Conservation (phyloP, 345 rosid genomes). For the Populus simonii region DNA sequence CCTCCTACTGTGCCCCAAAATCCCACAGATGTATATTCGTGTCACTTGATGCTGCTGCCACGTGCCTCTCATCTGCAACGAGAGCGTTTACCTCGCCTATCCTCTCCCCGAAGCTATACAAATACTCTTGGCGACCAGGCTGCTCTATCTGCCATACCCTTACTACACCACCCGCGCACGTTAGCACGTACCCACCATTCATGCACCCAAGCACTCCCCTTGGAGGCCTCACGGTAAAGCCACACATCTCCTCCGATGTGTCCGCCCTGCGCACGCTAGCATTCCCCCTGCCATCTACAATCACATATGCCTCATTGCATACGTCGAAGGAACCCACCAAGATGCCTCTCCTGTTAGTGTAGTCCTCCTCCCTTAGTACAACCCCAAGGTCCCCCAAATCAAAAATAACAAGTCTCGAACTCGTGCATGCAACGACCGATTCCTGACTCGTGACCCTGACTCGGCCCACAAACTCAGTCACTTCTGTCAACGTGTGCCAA, state of each 20-base stretch:
- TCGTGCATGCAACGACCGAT: slow-evolving; percentile 71
- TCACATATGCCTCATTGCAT: slow-evolving; percentile 42
- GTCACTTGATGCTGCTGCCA: slow-evolving; percentile 57
- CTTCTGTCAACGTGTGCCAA: slow-evolving; percentile 68
- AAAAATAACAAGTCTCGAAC: slow-evolving; percentile 41
- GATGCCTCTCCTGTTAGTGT: slow-evolving; percentile 30
- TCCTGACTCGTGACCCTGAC: slow-evolving; percentile 51
- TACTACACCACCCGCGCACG: slow-evolving; percentile 62
- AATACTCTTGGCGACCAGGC: slow-evolving; percentile 19
- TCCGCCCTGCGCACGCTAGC: slow-evolving; percentile 58
- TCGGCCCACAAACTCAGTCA: slow-evolving; percentile 63
- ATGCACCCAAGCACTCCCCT: slow-evolving; percentile 57
- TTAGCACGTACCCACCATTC: slow-evolving; percentile 58
- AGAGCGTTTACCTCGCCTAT: slow-evolving; percentile 54
- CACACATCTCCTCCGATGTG: slow-evolving; percentile 41
- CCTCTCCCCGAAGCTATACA: slow-evolving; percentile 52
- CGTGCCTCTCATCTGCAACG: slow-evolving; percentile 65
- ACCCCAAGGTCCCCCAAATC: slow-evolving; percentile 57
- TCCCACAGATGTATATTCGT: slow-evolving; percentile 74
- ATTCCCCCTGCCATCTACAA: slow-evolving; percentile 47
- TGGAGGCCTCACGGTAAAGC: slow-evolving; percentile 40
- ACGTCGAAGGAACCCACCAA: slow-evolving; percentile 52
- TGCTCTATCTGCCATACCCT: slow-evolving; percentile 61
- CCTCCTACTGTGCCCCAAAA: slow-evolving; percentile 50
- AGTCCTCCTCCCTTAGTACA: slow-evolving; percentile 33